Percentiles rank a stretch among this genome's conserved stretches.
These are phyloP conservation scores for Mycena epipterygia DNA, from an alignment of 768 basidiomycete genomes.

Conservation along the genomic window DNA sequence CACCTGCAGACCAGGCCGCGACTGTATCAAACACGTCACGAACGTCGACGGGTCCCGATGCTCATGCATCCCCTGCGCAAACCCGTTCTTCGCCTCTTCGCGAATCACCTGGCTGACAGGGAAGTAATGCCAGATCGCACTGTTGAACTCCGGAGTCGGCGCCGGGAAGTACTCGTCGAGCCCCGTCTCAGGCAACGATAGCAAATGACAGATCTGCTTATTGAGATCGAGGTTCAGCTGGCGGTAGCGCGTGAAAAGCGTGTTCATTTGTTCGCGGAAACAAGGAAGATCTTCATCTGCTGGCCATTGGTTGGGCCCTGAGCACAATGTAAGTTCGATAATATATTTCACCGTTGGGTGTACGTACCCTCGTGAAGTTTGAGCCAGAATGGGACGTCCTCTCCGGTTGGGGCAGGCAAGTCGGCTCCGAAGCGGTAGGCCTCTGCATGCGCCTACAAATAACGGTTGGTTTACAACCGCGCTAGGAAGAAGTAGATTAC, in stretches of 20 bases:
- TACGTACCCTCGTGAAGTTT: constrained; percentile 44
- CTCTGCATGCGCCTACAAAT: constrained; percentile 45
- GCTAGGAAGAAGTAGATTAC: background rate
- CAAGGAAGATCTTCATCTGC: constrained; percentile 41
- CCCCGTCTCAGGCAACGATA: constrained; percentile 36
- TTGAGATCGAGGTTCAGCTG: constrained; percentile 45
- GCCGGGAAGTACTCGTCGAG: constrained; percentile 44
- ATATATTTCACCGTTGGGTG: background rate
- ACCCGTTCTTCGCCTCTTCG: constrained; percentile 40
- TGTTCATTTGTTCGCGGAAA: constrained; percentile 43
- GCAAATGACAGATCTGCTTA: constrained; percentile 44
- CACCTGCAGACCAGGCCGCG: constrained; percentile 43
- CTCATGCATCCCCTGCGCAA: constrained; percentile 49
- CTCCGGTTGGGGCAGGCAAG: constrained; percentile 36
- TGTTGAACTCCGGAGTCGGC: constrained; percentile 42
- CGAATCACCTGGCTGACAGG: constrained; percentile 40
- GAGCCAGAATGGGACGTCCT: constrained; percentile 45
- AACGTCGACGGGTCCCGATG: constrained; percentile 49
- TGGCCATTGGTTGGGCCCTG: constrained; percentile 51
- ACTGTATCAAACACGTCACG: constrained; percentile 48
- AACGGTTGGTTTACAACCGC: background rate
- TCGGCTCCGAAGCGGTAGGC: constrained; percentile 47
- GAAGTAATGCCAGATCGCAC: constrained; percentile 49
- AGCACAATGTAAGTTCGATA: background rate
- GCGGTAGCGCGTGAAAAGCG: constrained; percentile 44